Evolutionary conservation across 768 basidiomycete species (phyloP), one percentile per base, ranked within the genome.

Genomic region (Lactarius evosmus): DNA sequence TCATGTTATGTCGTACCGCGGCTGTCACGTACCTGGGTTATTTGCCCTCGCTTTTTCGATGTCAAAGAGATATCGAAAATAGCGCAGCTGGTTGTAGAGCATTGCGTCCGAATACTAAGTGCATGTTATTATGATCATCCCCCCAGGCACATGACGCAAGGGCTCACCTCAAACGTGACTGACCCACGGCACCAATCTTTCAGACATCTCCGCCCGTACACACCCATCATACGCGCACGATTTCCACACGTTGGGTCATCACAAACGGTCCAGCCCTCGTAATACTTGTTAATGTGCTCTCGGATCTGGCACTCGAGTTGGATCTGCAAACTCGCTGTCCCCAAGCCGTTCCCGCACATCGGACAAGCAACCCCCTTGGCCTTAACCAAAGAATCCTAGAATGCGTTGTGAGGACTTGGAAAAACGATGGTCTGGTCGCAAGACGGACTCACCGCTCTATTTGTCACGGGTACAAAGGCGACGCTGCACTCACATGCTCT

Each of bases 221-320:
- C 93, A 38, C 90, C 81, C 92, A 98, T 96, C 82, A 88, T 91
- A 22, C 97, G 81, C n/a, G 96, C 95, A 40, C 91, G 83, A 64
- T 85, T 80, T 9, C 84, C 84, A 71, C 97, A 99, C 0, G 87
- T 88, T 25, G 84, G 78, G 66, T 98, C 97, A 69, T 94, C 83
- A 75, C 97, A 99, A 6, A 89, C 77, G 1, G 84, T 88, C 91
- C 91, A 95, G 1, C 87, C 86, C 70, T 97, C 85, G 71, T 99
- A 98, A 74, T 95, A 98, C 69, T 80, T 83, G 8, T 79, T 76
- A 55, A 99, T 88, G 66, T 83, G 84, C 2, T 81, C 75, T 0
- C 95, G 85, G 56, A 98, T 89, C 69, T 95, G 93, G 1, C 82
- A 77, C 72, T 98, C 95, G 16, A 98, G 83, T 73, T 98, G 97